A percentile compares a stretch with the other conserved stretches of the same genome.
Evolutionary conservation across 164 flowering plant species (phyloP).

Genomic region (Santalum album): DNA sequence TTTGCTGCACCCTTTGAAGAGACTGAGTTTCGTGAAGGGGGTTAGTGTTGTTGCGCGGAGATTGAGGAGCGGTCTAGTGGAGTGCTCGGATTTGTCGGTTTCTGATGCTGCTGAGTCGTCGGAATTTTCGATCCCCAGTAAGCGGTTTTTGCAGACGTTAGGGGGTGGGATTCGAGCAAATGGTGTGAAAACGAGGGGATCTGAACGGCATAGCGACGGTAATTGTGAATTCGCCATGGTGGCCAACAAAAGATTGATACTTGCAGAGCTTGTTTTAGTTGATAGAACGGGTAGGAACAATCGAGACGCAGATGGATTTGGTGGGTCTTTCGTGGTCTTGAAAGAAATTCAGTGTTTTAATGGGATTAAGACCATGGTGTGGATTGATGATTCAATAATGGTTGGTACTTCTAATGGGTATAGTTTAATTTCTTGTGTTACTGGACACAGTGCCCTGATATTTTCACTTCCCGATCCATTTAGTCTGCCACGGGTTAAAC

Average conservation of each 20-base stretch:
- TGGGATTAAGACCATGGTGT: slow-evolving; percentile 52
- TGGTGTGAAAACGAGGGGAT: slow-evolving; percentile 29
- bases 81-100: slow-evolving; percentile 16
- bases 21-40: slow-evolving; percentile 36
- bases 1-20: slow-evolving; percentile 34
- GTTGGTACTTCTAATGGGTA: slow-evolving; percentile 66
- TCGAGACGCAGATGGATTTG: slow-evolving; percentile 11
- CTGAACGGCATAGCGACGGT: slow-evolving; percentile 18
- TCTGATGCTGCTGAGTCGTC: not conserved
- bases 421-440: slow-evolving; percentile 46
- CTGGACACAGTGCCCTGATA: slow-evolving; percentile 47
- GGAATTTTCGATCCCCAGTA: slow-evolving; percentile 20
- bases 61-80: slow-evolving; percentile 16
- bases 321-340: slow-evolving; percentile 30
- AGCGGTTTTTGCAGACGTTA: slow-evolving; percentile 35
- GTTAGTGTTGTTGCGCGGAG: slow-evolving; percentile 37
- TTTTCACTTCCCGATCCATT: slow-evolving; percentile 73
- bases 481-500: slow-evolving; percentile 42
- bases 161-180: slow-evolving; percentile 42
- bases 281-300: slow-evolving; percentile 11
- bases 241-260: slow-evolving; percentile 47
- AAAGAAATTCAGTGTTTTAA: slow-evolving; percentile 66
- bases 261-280: slow-evolving; percentile 38
- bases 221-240: slow-evolving; percentile 39
- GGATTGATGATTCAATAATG: slow-evolving; percentile 80